Base-by-base conservation (phyloP, 164 flowering plant species). In the Sedum album region DNA sequence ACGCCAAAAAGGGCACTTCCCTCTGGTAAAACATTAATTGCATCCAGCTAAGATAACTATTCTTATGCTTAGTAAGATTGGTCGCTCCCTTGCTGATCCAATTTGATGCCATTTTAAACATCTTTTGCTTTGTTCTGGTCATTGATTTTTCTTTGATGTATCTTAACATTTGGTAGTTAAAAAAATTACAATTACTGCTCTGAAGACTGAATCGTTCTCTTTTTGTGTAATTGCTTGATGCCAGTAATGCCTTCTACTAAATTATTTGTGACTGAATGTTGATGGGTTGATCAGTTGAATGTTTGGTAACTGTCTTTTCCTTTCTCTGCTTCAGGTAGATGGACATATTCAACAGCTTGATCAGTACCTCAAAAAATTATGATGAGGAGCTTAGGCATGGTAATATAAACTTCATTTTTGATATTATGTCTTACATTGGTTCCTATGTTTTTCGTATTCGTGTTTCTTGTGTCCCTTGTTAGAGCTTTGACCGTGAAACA, bases 341-440 rank as follows among this genome's bases (percentile, higher is more conserved):
- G 69, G 85, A 51, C 94, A 93, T 69, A 81, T 93, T 60, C 98
- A 93, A 71, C 94, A 88, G 72, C 94, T 93, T 68, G 98, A 93
- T 82, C 90, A 86, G 67, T 89, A 86, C 73, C 38, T 93, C 76
- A 89, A 78, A 74, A 85, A 69, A 65, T n/a, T 78, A 77, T 68
- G 92, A 86, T 76, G 96, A 93, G 79, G 94, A 90, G 70, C 82
- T 83, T 65, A 83, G 89, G n/a, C 85, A 87, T 60, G 98, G 94
- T 93, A 80, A 7, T 18, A 31, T 15, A 31, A 94, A 35, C 3
- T 7, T 35, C 38, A 60, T 66, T 69, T 65, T 31, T 3, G 14
- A 28, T 60, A 5, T 68, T 14, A 46, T n/a, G n/a, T n/a, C n/a
- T n/a, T n/a, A n/a, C n/a, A n/a, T n/a, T n/a, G n/a, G n/a, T n/a